Base-by-base conservation (phyloP, 306 rosid species). In the Quillaja saponaria region DNA sequence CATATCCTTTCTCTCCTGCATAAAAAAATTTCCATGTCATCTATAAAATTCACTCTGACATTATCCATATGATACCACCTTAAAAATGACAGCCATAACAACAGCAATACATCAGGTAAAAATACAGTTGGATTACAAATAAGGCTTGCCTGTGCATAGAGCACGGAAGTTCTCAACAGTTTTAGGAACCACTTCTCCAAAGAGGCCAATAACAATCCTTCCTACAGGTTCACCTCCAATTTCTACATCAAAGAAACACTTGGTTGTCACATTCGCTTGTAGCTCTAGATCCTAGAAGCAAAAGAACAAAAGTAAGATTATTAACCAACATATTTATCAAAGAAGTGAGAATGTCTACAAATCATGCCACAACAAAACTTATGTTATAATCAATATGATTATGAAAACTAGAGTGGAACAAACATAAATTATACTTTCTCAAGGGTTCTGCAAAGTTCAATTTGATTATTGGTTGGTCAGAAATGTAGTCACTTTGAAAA, bases 1-100 rank as follows among this genome's bases (percentile, higher is more conserved):
- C 96, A 71, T 84, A 91, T 49, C 96, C 92, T 77, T 86, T 88
- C 79, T 91, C 98, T 65, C 95, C 98, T 91, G 80, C 73, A 78
- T 33, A 68, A 63, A 63, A 64, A 71, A 50, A 41, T 14, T 37
- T 66, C 38, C 61, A 57, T 28, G 64, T 49, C 38, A 45, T 78
- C 54, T 31, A 52, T 53, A 57, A 55, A 60, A 42, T 28, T 35
- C 16, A 17, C 20, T 50, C 46, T 55, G 11, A 58, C 41, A 51
- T 61, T 19, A 49, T n/a, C 15, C 49, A 63, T 61, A 69, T 62
- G n/a, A n/a, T n/a, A n/a, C n/a, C 59, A 31, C 16, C 57, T 51
- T 4, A 56, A 61, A 42, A 49, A 53, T 50, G 56, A 74, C 50
- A 65, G 66, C 31, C 8, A 25, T 9, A 14, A 44, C 33, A 52